phyloP scores from a whole-genome alignment of 352 stramenopile species.

The Phytophthora sojae region DNA sequence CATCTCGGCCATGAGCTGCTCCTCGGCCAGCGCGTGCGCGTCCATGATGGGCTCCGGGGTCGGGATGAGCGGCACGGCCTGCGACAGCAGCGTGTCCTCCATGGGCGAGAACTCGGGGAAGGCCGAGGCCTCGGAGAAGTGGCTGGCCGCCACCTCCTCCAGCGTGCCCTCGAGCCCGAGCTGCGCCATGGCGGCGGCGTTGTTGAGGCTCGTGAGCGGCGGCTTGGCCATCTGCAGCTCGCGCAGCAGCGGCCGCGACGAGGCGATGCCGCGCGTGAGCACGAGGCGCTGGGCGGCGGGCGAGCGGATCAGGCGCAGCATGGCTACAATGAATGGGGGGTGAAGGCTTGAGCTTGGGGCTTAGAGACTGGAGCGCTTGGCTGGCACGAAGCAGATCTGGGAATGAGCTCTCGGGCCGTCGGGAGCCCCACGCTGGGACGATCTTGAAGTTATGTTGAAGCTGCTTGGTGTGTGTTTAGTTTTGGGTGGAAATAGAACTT shows the following conservation, averaged over 20 bases:
- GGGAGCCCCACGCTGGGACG: not conserved
- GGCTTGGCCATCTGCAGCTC: conserved; percentile 11
- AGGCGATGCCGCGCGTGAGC: conserved; percentile 13
- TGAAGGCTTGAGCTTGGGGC: not conserved
- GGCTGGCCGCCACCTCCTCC: conserved; percentile 54
- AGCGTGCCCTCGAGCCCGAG: conserved; percentile 48
- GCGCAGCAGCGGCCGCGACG: conserved; percentile 16
- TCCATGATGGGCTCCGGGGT: conserved; percentile 17
- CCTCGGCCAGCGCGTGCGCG: conserved; percentile 41
- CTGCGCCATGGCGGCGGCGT: conserved; percentile 31
- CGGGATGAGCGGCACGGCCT: conserved; percentile 39
- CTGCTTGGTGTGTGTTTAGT: not conserved
- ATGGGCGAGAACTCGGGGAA: conserved; percentile 71
- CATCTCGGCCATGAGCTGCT: conserved; percentile 51
- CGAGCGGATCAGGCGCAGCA: conserved; percentile 32
- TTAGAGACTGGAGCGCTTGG: conserved; percentile 1
- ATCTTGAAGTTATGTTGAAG: conserved; percentile 29
- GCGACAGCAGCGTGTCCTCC: conserved; percentile 59
- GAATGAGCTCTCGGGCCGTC: conserved; percentile 11
- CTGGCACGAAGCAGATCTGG: conserved; percentile 5
- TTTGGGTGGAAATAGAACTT: not conserved
- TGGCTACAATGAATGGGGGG: not conserved
- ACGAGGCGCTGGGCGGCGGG: conserved; percentile 13
- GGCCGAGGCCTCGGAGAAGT: conserved; percentile 70
- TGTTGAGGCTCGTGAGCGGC: conserved; percentile 40